Evolutionary conservation across 2,329 filamentous ascomycete genomes (phyloP), one percentile per base, ranked within the genome.

Genomic region (Calonectria montana): DNA sequence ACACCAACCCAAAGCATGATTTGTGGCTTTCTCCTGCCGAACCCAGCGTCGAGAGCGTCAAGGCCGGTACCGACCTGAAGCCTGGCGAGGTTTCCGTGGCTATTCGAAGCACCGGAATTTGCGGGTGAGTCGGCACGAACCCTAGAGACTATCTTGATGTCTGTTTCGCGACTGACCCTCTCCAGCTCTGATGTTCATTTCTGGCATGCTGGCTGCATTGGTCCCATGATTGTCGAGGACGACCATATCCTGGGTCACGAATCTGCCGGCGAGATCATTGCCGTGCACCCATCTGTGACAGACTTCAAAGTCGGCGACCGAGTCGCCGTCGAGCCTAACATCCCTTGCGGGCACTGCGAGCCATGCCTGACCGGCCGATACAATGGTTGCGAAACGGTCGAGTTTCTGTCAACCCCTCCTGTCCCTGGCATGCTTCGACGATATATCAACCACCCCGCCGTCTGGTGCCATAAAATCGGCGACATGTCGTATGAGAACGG

Each of bases 401-500:
- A 90, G 67, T 98, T 98, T 87, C 89, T 97, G 64, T 97, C 94
- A 62, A 98, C 97, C 4, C 96, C 97, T 10, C 96, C 97, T 15
- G 92, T 97, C 35, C 90, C 94, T 10, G 97, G 96, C 41, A 89
- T 98, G 74, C 88, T 98, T 78, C 91, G 96, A 77, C 91, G 96
- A 83, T 98, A 98, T 83, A 94, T 98, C 86, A 97, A 96, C 87
- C 96, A 98, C 87, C 96, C 95, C 3, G 95, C 96, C 23, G 88
- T 93, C 62, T 98, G 96, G 95, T 98, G 96, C 86, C 95, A 98
- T 88, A 97, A 97, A 88, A 97, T 98, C 78, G 94, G 94, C 59
- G 87, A 94, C 83, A 96, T 98, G 93, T 93, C 92, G 67, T 98
- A 92, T 81, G 96, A 98, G 86, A 91, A 97, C 81, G 97, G 96